Base-by-base conservation (phyloP, 2,329 filamentous ascomycete genomes). In the Cladosporium colombiae region DNA sequence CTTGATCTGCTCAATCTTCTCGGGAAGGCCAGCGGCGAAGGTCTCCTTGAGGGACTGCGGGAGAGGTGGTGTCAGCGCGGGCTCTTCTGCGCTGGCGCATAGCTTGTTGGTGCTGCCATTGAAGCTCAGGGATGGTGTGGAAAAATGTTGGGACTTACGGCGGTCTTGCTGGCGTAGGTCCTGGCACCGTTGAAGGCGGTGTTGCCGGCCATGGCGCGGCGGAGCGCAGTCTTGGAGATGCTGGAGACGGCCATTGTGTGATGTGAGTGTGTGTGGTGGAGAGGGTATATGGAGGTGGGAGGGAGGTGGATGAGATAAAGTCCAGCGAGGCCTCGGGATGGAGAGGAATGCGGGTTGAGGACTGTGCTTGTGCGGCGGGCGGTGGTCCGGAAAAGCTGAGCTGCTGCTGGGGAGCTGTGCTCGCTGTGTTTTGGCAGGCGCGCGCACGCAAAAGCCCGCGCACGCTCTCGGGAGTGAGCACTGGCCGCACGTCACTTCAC, bases 1-100 rank as follows among this genome's bases (percentile, higher is more conserved):
- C 92, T 99, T 99, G 86, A 99, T 93, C 88, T 98, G 92, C 85
- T 99, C 95, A 79, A 97, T 90, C 88, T 98, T 96, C 81, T 89
- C 92, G 75, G 95, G 95, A 70, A 99, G 86, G 78, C 94, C 90
- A 81, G 95, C 93, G 79, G 94, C 94, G 81, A 99, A 98, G 79
- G 93, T 94, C 81, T 99, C 95, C 87, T 99, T 99, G 79, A 99
- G 84, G 74, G 93, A 93, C 95, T 99, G 75, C 66, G 74, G 44
- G 50, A 29, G 53, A 50, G 14, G 37, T 3, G 10, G 25, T 29
- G 62, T 57, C 62, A 65, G 62, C 31, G 27, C 8, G 21, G 18
- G 55, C 52, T 23, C 53, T 35, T 50, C 18, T 16, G 31, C 8
- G n/a, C 27, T 21, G 53, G 53, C 56, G 40, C 55, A 35, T 14